Conservation (phyloP, 495 filamentous ascomycete genomes). For the Letharia columbiana region DNA sequence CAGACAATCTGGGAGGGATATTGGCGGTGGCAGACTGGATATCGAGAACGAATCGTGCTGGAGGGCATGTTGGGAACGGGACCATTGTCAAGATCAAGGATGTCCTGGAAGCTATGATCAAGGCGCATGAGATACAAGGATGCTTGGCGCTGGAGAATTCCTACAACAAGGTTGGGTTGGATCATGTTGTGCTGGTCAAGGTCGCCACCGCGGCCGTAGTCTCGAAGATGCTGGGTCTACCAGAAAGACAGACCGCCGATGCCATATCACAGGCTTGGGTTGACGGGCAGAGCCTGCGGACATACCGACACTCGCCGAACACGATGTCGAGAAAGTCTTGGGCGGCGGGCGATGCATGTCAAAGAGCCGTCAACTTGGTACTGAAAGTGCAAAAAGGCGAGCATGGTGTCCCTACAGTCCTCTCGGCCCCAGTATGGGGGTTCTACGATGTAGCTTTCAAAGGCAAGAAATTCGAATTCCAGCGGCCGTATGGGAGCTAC, state of each 20-base stretch:
- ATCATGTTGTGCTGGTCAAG: constrained; percentile 97
- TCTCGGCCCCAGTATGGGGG: constrained; percentile 90
- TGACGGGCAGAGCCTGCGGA: constrained; percentile 90
- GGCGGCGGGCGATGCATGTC: constrained; percentile 96
- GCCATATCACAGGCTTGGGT: constrained; percentile 96
- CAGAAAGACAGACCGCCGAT: constrained; percentile 83
- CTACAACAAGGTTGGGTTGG: constrained; percentile 94
- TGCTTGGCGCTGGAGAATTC: constrained; percentile 95
- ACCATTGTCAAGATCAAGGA: constrained; percentile 81
- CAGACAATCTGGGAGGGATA: constrained; percentile 93
- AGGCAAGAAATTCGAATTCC: constrained; percentile 90
- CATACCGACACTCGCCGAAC: constrained; percentile 94
- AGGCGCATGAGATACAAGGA: constrained; percentile 98
- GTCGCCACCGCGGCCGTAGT: constrained; percentile 92
- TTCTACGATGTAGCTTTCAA: constrained; percentile 98
- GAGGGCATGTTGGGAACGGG: constrained; percentile 76
- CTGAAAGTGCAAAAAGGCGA: constrained; percentile 91
- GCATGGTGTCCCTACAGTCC: constrained; percentile 80
- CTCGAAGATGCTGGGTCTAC: constrained; percentile 84
- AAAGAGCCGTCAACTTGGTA: constrained; percentile 88
- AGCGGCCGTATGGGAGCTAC: constrained; percentile 92
- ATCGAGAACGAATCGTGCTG: constrained; percentile 87
- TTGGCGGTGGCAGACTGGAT: constrained; percentile 96
- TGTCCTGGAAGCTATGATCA: constrained; percentile 97
- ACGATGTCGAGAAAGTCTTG: constrained; percentile 99